Evolutionary conservation across 2,329 filamentous ascomycete species (phyloP), one percentile per base, ranked within the genome.

Genomic region (Penicillium sp.): DNA sequence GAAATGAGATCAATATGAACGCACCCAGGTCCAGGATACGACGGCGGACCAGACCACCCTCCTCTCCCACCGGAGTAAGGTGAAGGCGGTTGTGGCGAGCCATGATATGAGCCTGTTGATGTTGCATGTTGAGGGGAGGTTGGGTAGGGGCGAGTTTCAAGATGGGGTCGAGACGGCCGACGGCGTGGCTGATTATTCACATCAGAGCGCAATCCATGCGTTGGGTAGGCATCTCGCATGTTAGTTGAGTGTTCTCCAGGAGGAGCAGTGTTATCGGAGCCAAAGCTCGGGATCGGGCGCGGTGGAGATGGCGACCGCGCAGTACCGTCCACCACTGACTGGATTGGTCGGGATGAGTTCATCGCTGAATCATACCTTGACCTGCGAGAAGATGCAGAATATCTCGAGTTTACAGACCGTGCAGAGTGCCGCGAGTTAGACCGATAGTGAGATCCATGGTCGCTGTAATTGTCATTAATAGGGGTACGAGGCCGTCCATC

Each of bases 1-100:
- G 13, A 30, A 30, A 38, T 32, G 16, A 50, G 35, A 43, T 19
- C 18, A 35, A 18, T 26, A 18, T 34, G 16, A 32, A 72, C 77
- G 73, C 75, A 84, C 82, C 78, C 75, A 65, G 78, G 76, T 50
- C 72, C 75, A 30, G 74, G 70, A 61, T 79, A 76, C 52, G 60
- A 53, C 40, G 65, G 53, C 35, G 68, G 79, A 18, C 77, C 78
- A 56, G 71, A 73, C 79, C 83, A 83, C 47, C 77, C 78, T 29
- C 81, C 80, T 69, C 83, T 77, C 45, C 77, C 77, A 58, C 75
- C 74, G 35, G 77, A 77, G 65, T 87, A 84, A 13, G 85, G 84
- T 36, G 85, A 86, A 40, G 82, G 81, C 9, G 78, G 77, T 56
- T 80, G 80, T n/a, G 86, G 84, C 16, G 85, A 87, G 42, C 79